Evolutionary conservation across 257 asterid genomes (phyloP).

Genomic region (Nicotiana knightiana): DNA sequence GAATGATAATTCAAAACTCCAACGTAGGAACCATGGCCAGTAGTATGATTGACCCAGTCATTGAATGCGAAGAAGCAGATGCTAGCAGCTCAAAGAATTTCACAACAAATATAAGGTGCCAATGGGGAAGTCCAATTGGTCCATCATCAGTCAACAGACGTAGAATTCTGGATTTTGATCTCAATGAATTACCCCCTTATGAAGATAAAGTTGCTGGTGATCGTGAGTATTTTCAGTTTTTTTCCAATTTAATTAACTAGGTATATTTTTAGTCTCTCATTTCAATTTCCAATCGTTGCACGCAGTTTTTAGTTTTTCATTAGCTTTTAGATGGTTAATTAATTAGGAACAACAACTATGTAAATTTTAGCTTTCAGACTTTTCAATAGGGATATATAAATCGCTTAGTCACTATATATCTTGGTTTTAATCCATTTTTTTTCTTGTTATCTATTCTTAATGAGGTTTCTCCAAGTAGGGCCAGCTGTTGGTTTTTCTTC

Average conservation of each 20-base stretch:
- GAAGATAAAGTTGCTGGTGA: constrained; percentile 15
- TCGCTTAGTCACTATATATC: constrained; percentile 4
- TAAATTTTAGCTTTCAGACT: neutral
- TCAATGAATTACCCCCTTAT: constrained; percentile 43
- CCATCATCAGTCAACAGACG: constrained; percentile 7
- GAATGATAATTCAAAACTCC: constrained; percentile 14
- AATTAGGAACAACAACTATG: neutral
- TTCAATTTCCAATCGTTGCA: constrained; percentile 3
- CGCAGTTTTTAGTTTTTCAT: neutral
- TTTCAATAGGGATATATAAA: neutral
- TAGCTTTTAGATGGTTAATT: neutral
- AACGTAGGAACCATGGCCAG: neutral
- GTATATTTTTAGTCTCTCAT: neutral
- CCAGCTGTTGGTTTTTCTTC: constrained; percentile 9
- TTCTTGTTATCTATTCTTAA: constrained; percentile 5
- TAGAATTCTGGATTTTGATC: constrained; percentile 36
- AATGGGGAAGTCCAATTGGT: neutral
- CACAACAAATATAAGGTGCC: constrained; percentile 8
- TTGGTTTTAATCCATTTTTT: neutral
- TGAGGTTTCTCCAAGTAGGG: constrained; percentile 7
- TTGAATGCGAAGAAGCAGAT: constrained; percentile 8
- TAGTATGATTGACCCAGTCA: neutral
- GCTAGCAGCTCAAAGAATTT: constrained; percentile 14
- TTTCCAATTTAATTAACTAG: constrained; percentile 12
- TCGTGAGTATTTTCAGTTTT: constrained; percentile 6